These are phyloP conservation scores for Hypoxylon sp. DNA, from an alignment of 2,329 filamentous ascomycete genomes.

Conservation along the genomic window DNA sequence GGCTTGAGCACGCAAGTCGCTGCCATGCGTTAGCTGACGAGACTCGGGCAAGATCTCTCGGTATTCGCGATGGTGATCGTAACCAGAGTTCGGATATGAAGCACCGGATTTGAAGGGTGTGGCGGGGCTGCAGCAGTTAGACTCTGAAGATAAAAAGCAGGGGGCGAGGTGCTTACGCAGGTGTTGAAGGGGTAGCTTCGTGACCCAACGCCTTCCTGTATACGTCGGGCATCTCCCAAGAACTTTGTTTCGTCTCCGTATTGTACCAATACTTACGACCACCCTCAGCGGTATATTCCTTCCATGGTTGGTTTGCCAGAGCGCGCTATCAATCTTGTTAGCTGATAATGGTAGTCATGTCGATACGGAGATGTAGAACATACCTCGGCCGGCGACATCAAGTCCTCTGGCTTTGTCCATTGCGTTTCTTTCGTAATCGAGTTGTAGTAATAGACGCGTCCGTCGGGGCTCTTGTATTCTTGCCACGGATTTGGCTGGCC, in stretches of 20 bases:
- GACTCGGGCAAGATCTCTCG: conserved; percentile 62
- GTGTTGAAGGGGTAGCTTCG: conserved; percentile 58
- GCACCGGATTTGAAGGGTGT: conserved; percentile 59
- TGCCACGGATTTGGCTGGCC: conserved; percentile 75
- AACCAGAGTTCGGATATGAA: conserved; percentile 51
- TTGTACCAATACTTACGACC: conserved; percentile 97
- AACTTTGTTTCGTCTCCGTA: conserved; percentile 88
- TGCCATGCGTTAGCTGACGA: conserved; percentile 69
- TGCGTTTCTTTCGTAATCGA: conserved; percentile 84
- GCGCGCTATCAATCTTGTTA: conserved; percentile 69
- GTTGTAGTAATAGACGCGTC: conserved; percentile 93
- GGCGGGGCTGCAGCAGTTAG: conserved; percentile 48
- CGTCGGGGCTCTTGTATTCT: conserved; percentile 83
- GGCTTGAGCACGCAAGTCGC: conserved; percentile 66
- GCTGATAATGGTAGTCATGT: conserved; percentile 19
- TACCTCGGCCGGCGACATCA: conserved; percentile 88
- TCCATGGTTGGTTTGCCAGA: conserved; percentile 87
- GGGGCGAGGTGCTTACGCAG: conserved; percentile 52
- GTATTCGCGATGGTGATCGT: conserved; percentile 52
- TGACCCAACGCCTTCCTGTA: conserved; percentile 81
- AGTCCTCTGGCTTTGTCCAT: conserved; percentile 93
- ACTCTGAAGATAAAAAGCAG: not conserved
- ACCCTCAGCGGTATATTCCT: conserved; percentile 87
- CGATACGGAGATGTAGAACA: conserved; percentile 41
- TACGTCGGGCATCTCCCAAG: conserved; percentile 91